phyloP scores from a whole-genome alignment of 2,329 filamentous ascomycete genomes.

The Cephalotrichum gorgonifer region DNA sequence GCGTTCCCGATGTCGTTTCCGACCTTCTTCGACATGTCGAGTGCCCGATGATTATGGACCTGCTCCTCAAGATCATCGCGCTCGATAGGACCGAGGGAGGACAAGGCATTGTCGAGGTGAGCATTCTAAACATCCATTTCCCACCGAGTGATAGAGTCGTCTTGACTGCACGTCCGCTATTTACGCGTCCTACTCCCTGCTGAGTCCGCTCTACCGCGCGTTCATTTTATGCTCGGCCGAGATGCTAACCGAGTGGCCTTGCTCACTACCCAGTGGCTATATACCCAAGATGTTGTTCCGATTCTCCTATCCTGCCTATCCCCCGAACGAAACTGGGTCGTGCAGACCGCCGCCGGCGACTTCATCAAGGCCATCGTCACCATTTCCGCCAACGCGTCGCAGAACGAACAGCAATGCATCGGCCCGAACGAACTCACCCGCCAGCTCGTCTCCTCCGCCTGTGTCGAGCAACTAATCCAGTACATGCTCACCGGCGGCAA shows the following conservation, averaged over 20 bases:
- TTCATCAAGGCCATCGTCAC: conserved; percentile 99
- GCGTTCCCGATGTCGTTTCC: conserved; percentile 68
- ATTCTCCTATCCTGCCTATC: conserved; percentile 78
- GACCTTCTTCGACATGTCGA: conserved; percentile 90
- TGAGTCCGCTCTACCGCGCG: not conserved
- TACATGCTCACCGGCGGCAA: conserved; percentile 94
- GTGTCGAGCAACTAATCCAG: conserved; percentile 72
- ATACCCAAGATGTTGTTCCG: conserved; percentile 79
- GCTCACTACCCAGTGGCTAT: conserved; percentile 62
- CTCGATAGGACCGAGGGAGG: conserved; percentile 87
- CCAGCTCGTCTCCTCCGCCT: conserved; percentile 80
- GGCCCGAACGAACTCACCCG: conserved; percentile 94
- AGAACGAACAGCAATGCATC: conserved; percentile 97
- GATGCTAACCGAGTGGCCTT: not conserved
- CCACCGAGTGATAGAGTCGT: too few relatives aligned
- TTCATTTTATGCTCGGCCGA: not conserved
- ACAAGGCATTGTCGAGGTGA: conserved; percentile 84
- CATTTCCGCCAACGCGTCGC: conserved; percentile 94
- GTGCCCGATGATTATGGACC: conserved; percentile 96
- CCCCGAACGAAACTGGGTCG: conserved; percentile 74
- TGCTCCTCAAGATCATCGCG: conserved; percentile 92
- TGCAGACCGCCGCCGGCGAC: conserved; percentile 92
- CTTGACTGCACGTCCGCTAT: too few relatives aligned
- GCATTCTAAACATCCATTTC: too few relatives aligned
- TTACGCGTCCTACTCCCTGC: not conserved